Conservation (phyloP, 1,139 yeast species). For the Saccharomyces hybrid region DNA sequence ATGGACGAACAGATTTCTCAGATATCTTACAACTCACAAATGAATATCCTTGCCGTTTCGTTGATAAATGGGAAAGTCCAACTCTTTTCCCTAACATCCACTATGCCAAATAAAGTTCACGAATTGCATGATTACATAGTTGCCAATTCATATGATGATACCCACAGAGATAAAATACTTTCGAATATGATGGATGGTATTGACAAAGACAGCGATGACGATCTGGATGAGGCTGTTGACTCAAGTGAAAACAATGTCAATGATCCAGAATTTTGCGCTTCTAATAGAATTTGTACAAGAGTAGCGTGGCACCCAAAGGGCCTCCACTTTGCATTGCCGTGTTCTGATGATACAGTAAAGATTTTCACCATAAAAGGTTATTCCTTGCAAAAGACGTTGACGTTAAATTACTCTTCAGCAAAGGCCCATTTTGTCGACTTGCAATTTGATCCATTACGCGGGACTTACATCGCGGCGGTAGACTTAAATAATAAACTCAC, state of each 20-base stretch:
- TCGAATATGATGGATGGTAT: conserved; percentile 19
- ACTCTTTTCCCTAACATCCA: conserved; percentile 52
- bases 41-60: conserved; percentile 55
- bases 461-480: conserved; percentile 49
- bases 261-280: conserved; percentile 28
- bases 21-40: conserved; percentile 54
- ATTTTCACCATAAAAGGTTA: conserved; percentile 21
- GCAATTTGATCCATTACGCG: conserved; percentile 50
- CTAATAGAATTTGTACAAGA: conserved; percentile 36
- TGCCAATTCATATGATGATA: conserved; percentile 29
- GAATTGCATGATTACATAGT: conserved; percentile 40
- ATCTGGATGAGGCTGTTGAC: conserved; percentile 23
- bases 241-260: conserved; percentile 16
- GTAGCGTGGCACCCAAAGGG: conserved; percentile 62
- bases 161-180: conserved; percentile 15
- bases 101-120: conserved; percentile 37
- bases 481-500: conserved; percentile 42
- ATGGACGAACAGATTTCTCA: conserved; percentile 52
- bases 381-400: conserved; percentile 18
- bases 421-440: conserved; percentile 41
- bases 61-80: conserved; percentile 61
- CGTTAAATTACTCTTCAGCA: conserved; percentile 21
- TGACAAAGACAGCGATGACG: conserved; percentile 34
- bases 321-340: conserved; percentile 52
- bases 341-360: conserved; percentile 33